Evolutionary conservation across 768 basidiomycete species (phyloP).

Genomic region (Suillus paluster): DNA sequence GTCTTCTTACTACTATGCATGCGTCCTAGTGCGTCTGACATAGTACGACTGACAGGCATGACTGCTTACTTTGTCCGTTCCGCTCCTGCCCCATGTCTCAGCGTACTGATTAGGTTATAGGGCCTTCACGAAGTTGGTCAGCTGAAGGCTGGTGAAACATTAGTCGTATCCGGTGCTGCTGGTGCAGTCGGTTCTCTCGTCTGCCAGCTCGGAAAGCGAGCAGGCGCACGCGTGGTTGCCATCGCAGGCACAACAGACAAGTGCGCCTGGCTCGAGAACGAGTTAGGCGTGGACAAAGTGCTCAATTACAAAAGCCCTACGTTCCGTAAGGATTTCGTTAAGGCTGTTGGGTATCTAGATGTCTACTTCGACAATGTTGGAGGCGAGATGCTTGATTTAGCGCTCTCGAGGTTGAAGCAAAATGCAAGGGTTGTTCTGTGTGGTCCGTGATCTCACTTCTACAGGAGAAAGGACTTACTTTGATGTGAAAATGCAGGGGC

Average conservation of each 20-base stretch:
- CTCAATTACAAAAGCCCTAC: slow-evolving; percentile 85
- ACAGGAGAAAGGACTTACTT: background rate
- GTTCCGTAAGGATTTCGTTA: slow-evolving; percentile 75
- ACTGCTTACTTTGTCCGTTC: slow-evolving; percentile 86
- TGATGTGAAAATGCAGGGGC: slow-evolving; percentile 54
- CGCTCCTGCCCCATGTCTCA: slow-evolving; percentile 2
- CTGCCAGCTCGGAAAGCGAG: slow-evolving; percentile 82
- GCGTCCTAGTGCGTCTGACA: background rate
- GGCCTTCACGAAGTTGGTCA: slow-evolving; percentile 83
- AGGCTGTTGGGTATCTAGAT: slow-evolving; percentile 71
- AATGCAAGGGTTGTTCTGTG: slow-evolving; percentile 81
- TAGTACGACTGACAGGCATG: slow-evolving; percentile 51
- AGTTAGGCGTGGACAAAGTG: slow-evolving; percentile 81
- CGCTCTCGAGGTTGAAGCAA: slow-evolving; percentile 73
- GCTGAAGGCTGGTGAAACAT: slow-evolving; percentile 81
- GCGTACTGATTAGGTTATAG: slow-evolving; percentile 40
- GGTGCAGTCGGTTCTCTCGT: slow-evolving; percentile 86
- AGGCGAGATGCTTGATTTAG: slow-evolving; percentile 81
- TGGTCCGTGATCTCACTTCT: slow-evolving; percentile 51
- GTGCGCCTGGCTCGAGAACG: slow-evolving; percentile 82
- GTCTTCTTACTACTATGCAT: slow-evolving; percentile 17
- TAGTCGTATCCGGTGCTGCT: slow-evolving; percentile 90
- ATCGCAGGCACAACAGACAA: slow-evolving; percentile 88
- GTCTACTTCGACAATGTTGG: slow-evolving; percentile 87
- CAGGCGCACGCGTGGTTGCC: slow-evolving; percentile 82